These are phyloP conservation scores for Geranium incanum DNA, from an alignment of 441 rosid species.

Conservation along the genomic window DNA sequence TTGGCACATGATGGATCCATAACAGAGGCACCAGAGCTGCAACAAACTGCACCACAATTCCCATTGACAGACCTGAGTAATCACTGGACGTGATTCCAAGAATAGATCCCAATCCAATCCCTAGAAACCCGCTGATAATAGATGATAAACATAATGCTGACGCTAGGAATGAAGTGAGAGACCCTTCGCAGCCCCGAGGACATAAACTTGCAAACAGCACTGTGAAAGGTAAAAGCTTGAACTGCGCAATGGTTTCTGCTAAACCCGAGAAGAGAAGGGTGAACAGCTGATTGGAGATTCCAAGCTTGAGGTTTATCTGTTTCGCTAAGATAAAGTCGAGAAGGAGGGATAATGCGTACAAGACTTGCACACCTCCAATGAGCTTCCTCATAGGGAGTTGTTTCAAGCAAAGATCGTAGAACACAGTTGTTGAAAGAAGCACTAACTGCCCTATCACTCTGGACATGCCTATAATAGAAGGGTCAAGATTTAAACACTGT, in stretches of 20 bases:
- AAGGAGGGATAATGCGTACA: constrained; percentile 55
- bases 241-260: constrained; percentile 64
- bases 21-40: constrained; percentile 55
- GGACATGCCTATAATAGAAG: constrained; percentile 67
- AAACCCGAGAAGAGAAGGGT: constrained; percentile 61
- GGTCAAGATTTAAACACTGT: constrained; percentile 55
- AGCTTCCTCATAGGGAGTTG: constrained; percentile 52
- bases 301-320: constrained; percentile 48
- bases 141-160: constrained; percentile 61
- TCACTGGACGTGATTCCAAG: constrained; percentile 49
- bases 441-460: constrained; percentile 60
- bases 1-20: constrained; percentile 47
- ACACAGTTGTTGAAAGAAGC: constrained; percentile 50
- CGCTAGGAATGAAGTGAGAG: constrained; percentile 66
- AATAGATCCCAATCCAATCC: constrained; percentile 61
- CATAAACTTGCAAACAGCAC: constrained; percentile 54
- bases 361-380: constrained; percentile 39
- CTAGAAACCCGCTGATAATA: constrained; percentile 51
- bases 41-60: constrained; percentile 52
- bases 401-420: constrained; percentile 54
- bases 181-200: constrained; percentile 76
- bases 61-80: constrained; percentile 49
- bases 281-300: constrained; percentile 55
- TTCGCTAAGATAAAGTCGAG: constrained; percentile 57
- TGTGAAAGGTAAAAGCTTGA: constrained; percentile 66